Evolutionary conservation across 495 filamentous ascomycete species (phyloP).

Genomic region (Schizothecium vesticola): DNA sequence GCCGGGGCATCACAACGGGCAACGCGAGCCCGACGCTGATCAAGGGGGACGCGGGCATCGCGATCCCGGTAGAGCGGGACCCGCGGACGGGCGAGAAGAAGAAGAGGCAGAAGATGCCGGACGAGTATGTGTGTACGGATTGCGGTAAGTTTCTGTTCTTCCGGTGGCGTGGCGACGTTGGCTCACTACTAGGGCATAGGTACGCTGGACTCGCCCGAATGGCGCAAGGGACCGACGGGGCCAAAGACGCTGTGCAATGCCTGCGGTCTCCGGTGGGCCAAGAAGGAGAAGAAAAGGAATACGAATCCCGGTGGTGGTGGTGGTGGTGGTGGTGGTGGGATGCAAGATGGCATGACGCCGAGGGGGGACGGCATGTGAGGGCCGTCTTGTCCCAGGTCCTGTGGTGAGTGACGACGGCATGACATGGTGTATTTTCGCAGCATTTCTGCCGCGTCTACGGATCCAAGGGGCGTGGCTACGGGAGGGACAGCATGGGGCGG

Average conservation of each 20-base stretch:
- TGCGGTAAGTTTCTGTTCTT: slow-evolving; percentile 55
- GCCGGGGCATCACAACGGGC: slow-evolving; percentile 83
- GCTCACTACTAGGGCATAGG: slow-evolving; percentile 28
- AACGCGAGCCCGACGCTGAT: slow-evolving; percentile 71
- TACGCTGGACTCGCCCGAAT: slow-evolving; percentile 89
- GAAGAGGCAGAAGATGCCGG: slow-evolving; percentile 82
- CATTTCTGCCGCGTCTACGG: background rate
- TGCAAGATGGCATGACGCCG: background rate
- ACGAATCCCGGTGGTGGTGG: slow-evolving; percentile 7
- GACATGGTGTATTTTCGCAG: background rate
- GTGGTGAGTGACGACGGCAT: background rate
- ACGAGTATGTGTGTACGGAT: slow-evolving; percentile 95
- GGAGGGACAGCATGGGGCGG: background rate
- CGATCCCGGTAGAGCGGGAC: slow-evolving; percentile 71
- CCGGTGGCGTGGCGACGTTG: background rate
- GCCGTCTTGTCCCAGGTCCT: too few species aligned
- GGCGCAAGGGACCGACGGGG: slow-evolving; percentile 89
- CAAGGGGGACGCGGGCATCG: slow-evolving; percentile 79
- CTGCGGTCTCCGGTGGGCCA: slow-evolving; percentile 83
- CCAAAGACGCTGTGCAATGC: slow-evolving; percentile 98
- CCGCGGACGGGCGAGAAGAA: slow-evolving; percentile 66
- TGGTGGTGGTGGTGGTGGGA: background rate
- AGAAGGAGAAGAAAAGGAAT: slow-evolving; percentile 65
- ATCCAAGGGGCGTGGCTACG: background rate
- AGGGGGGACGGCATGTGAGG: slow-evolving; percentile 5